phyloP scores from a whole-genome alignment of 208 protist genomes.

The Vickermania spadyakhi region DNA sequence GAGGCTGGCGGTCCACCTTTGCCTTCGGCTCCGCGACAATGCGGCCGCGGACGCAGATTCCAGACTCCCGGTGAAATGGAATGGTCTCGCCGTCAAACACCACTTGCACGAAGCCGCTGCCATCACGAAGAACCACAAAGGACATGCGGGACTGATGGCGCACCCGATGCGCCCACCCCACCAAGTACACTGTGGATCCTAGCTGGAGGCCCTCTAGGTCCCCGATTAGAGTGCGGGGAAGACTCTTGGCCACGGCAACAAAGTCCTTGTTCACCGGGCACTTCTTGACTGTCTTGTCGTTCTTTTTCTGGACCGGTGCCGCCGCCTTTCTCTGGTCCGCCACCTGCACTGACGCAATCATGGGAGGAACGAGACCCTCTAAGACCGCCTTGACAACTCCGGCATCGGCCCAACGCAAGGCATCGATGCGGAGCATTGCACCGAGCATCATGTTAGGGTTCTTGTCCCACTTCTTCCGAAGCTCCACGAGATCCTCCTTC shows the following conservation, averaged over 20 bases:
- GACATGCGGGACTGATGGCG: slow-evolving; percentile 92
- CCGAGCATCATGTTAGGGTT: slow-evolving; percentile 79
- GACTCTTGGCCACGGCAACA: slow-evolving; percentile 26
- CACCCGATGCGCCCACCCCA: slow-evolving; percentile 94
- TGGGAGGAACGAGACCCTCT: slow-evolving; percentile 47
- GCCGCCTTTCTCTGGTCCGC: slow-evolving; percentile 4
- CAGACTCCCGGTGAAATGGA: slow-evolving; percentile 81
- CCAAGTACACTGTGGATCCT: slow-evolving; percentile 67
- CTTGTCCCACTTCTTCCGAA: slow-evolving; percentile 72
- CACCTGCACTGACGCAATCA: slow-evolving; percentile 42
- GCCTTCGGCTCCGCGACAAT: slow-evolving; percentile 75
- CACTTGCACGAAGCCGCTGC: slow-evolving; percentile 92
- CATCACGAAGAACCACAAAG: slow-evolving; percentile 96
- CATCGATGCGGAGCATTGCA: slow-evolving; percentile 59
- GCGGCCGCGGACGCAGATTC: slow-evolving; percentile 71
- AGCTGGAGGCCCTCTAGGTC: slow-evolving; percentile 35
- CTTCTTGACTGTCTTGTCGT: slow-evolving; percentile 28
- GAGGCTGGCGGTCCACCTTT: slow-evolving; percentile 59
- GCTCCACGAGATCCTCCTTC: slow-evolving; percentile 28
- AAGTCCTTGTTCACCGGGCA: slow-evolving; percentile 54
- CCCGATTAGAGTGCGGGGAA: slow-evolving; percentile 33
- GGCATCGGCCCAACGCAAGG: slow-evolving; percentile 72
- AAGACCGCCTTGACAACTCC: slow-evolving; percentile 47
- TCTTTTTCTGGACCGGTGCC: slow-evolving; percentile 8
- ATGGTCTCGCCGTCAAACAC: slow-evolving; percentile 86